phyloP scores from a whole-genome alignment of 352 stramenopile genomes.

The Phytophthora pseudosyringae region DNA sequence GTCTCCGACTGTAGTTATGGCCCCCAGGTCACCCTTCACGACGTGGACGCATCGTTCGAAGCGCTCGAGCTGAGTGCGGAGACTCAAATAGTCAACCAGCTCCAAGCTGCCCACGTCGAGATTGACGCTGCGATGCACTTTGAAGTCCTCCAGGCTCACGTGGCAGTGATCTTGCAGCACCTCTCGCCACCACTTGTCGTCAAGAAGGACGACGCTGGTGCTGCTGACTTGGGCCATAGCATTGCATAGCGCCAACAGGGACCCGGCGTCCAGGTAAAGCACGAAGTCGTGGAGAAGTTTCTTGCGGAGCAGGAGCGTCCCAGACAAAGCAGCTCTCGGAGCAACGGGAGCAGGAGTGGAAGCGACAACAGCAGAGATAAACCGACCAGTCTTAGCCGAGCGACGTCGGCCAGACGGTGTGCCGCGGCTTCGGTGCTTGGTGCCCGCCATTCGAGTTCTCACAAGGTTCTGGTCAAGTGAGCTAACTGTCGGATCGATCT shows the following conservation, averaged over 20 bases:
- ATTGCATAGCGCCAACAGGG: slow-evolving; percentile 20
- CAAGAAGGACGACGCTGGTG: slow-evolving; percentile 6
- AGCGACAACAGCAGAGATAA: slow-evolving; percentile 1
- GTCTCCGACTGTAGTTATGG: slow-evolving; percentile 35
- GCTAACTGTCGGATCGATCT: slow-evolving; percentile 14
- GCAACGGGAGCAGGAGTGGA: not conserved
- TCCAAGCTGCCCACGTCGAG: slow-evolving; percentile 24
- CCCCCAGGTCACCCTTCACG: slow-evolving; percentile 52
- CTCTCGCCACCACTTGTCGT: slow-evolving; percentile 26
- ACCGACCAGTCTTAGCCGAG: slow-evolving; percentile 23
- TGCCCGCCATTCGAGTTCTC: slow-evolving; percentile 7
- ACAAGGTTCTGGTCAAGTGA: not conserved
- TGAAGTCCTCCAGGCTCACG: slow-evolving; percentile 3
- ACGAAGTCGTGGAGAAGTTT: slow-evolving; percentile 34
- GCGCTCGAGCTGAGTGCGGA: slow-evolving; percentile 44
- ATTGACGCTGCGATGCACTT: slow-evolving; percentile 21
- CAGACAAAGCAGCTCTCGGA: slow-evolving; percentile 7
- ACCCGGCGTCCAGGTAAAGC: slow-evolving; percentile 18
- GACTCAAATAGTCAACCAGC: slow-evolving; percentile 50
- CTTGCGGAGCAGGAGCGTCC: slow-evolving; percentile 25
- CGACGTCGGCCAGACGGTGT: slow-evolving; percentile 10
- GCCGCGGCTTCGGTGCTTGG: slow-evolving; percentile 2
- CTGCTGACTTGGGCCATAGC: slow-evolving; percentile 12
- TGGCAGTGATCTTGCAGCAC: slow-evolving; percentile 30
- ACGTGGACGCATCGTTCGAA: slow-evolving; percentile 47